Base-by-base conservation (phyloP, 192 early-diverging fungal species). In the Coemansia sp. region DNA sequence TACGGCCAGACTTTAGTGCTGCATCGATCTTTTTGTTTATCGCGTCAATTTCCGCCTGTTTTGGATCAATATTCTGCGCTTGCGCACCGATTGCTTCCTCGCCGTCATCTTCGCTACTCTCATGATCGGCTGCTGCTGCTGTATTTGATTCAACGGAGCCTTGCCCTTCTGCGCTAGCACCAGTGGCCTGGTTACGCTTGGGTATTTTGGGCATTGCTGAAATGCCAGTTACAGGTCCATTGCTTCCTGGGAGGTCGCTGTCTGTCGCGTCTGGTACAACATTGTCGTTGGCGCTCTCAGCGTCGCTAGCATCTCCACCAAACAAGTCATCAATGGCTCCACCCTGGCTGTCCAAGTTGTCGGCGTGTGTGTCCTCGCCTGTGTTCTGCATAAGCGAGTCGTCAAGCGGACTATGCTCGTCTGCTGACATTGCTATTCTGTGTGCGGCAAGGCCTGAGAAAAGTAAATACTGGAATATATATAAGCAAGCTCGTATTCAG, bases 1-100 rank as follows among this genome's bases (percentile, higher is more conserved):
- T 45, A 10, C 71, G 67, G 2, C 81, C 72, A 9, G 70, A 61
- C 61, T 70, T 68, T 9, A 83, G 61, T 6, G 68, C 75, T 0
- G 62, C 64, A 34, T 83, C 72, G 36, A 83, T 78, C 27, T 72
- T 64, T 23, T 50, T 55, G 58, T 78, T 74, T 14, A 83, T 65
- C 41, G 45, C 64, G 38, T 82, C 75, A 14, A 82, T 50, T 28
- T 73, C 75, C 1, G 72, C 75, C 61, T 80, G 77, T 55, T 74
- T 74, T 5, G 77, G 77, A 42, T 80, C 67, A 8, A 48, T 5
- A 25, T 25, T 20, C 20, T 66, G 59, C 1, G 63, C 67, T 23
- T 38, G 23, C 5, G 27, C 53, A 22, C 37, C 60, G 10, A 13
- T 22, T 19, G 53, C 59, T 40, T 40, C 13, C 28, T 50, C 9